These are phyloP conservation scores for Peronospora farinosa DNA, from an alignment of 352 stramenopile species.

Conservation along the genomic window DNA sequence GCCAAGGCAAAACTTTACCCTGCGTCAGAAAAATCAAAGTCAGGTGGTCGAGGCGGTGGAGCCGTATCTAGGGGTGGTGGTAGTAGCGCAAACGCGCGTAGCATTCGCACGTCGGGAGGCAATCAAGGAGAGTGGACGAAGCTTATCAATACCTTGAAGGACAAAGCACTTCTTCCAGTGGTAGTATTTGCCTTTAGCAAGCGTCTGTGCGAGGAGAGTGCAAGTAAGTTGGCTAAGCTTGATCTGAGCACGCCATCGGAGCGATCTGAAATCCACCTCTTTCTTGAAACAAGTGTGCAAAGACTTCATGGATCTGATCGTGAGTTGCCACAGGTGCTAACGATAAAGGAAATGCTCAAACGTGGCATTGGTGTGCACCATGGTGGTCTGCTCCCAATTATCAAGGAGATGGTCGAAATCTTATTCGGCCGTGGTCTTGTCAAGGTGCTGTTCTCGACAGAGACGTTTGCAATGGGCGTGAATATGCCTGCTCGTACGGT, in stretches of 20 bases:
- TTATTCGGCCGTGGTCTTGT: slow-evolving; percentile 95
- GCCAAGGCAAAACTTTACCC: slow-evolving; percentile 66
- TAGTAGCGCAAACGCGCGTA: slow-evolving; percentile 39
- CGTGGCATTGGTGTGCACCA: slow-evolving; percentile 96
- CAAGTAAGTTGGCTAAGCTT: slow-evolving; percentile 65
- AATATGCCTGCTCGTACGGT: slow-evolving; percentile 98
- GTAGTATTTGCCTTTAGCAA: slow-evolving; percentile 93
- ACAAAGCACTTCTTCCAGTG: slow-evolving; percentile 90
- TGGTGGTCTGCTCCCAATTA: slow-evolving; percentile 94
- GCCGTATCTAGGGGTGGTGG: slow-evolving; percentile 29
- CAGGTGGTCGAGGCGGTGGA: slow-evolving; percentile 28
- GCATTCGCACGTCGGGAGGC: slow-evolving; percentile 50
- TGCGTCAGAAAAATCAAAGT: slow-evolving; percentile 46
- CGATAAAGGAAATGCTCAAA: slow-evolving; percentile 94
- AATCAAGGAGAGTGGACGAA: slow-evolving; percentile 87
- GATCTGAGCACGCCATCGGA: slow-evolving; percentile 67
- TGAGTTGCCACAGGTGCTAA: slow-evolving; percentile 96
- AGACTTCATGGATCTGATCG: slow-evolving; percentile 91
- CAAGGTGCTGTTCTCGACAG: slow-evolving; percentile 98
- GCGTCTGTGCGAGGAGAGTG: slow-evolving; percentile 74
- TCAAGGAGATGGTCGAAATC: slow-evolving; percentile 99
- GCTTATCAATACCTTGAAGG: slow-evolving; percentile 78
- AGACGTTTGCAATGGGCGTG: slow-evolving; percentile 99
- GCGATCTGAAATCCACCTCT: slow-evolving; percentile 79
- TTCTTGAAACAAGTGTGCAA: slow-evolving; percentile 71